Base-by-base conservation (phyloP, 2,329 filamentous ascomycete species). In the Fusarium sacchari region DNA sequence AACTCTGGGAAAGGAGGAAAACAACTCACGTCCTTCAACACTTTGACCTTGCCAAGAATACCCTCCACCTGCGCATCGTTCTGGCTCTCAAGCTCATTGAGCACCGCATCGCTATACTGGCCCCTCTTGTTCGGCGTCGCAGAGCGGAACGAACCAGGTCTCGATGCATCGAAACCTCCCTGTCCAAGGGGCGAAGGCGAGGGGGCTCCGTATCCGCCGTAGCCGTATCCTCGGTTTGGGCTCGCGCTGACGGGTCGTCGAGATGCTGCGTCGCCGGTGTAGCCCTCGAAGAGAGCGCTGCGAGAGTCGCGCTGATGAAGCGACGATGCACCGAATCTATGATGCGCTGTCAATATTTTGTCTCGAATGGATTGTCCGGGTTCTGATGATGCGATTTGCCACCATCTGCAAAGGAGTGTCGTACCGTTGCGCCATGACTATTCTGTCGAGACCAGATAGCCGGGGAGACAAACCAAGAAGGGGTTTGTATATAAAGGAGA, bases 71-170 rank as follows among this genome's bases (percentile, higher is more conserved):
- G 92, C 66, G 90, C 88, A 77, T 98, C 95, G 80, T 98, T 98
- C 85, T 99, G 96, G 79, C 93, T 96, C 86, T 99, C 96, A 69
- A 99, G 88, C 84, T 97, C 95, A 81, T 94, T 94, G 60, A 99
- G 88, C 53, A 97, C 94, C 26, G 95, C 93, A 78, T 97, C 93
- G 80, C 93, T 96, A 82, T 98, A 98, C 82, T 98, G 95, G 20
- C 96, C 96, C 80, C 92, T 94, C 75, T 74, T 86, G 81, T 95
- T 94, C 68, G 93, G 93, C 67, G 93, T 94, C 75, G 92, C 93
- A 37, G 89, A 83, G 59, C 92, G 86, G 81, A 86, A 93, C 11
- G 60, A 49, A 30, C 64, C 61, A 34, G 65, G 46, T 22, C 71
- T 68, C 10, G 71, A 67, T 7, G 57, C 58, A 43, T 73, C 71